These are phyloP conservation scores for Yarrowia galli DNA, from an alignment of 1,139 yeast species.

Conservation along the genomic window DNA sequence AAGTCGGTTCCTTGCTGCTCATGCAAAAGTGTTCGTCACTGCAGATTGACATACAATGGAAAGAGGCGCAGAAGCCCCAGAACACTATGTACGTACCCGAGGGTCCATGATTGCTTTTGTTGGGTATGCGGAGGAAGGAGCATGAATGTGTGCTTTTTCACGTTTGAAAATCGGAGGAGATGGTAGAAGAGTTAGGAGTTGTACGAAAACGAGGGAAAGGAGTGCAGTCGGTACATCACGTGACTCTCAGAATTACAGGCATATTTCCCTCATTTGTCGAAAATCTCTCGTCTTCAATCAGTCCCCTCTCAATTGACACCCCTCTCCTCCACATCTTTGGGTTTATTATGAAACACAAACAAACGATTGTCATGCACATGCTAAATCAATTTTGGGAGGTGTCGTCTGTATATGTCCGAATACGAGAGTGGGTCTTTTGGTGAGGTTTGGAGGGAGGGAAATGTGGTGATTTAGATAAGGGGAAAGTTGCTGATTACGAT, in stretches of 20 bases:
- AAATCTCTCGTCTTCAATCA: too few relatives aligned
- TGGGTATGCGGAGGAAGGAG: background rate
- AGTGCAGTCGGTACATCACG: background rate
- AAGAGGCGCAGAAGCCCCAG: conserved; percentile 14
- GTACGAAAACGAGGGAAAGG: background rate
- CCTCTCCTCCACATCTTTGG: background rate
- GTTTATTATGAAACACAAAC: conserved; percentile 32
- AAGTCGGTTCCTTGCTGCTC: background rate
- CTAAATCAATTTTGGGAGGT: background rate
- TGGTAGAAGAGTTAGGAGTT: too few relatives aligned
- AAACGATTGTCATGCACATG: conserved; percentile 35
- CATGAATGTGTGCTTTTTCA: background rate
- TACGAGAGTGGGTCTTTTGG: conserved; percentile 10
- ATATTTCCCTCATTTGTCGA: too few relatives aligned
- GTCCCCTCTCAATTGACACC: background rate
- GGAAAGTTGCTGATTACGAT: too few relatives aligned
- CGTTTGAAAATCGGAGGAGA: too few relatives aligned
- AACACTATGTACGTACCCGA: conserved; percentile 29
- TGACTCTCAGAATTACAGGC: too few relatives aligned
- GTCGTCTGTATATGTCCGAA: background rate
- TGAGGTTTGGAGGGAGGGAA: background rate
- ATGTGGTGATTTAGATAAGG: too few relatives aligned
- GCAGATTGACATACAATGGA: conserved; percentile 9
- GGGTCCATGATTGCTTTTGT: conserved; percentile 1
- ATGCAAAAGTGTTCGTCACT: conserved; percentile 9